A percentile compares a stretch with the other conserved stretches of the same genome.
Conservation (phyloP, 768 basidiomycete genomes). For the Rubroboletus pulcherrimus region DNA sequence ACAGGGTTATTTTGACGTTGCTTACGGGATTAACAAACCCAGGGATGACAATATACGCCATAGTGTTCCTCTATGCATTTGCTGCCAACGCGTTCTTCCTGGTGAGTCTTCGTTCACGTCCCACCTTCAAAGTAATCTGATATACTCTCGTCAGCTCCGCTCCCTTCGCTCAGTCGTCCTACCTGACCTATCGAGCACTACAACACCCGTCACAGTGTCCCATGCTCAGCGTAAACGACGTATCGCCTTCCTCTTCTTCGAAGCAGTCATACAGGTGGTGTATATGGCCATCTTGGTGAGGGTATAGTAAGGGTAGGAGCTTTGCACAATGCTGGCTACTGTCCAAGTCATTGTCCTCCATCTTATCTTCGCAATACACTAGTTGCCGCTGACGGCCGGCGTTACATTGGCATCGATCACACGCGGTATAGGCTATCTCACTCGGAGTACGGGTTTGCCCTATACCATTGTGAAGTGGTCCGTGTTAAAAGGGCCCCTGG, state of each 20-base stretch:
- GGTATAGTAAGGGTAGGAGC: constrained; percentile 31
- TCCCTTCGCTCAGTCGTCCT: constrained; percentile 90
- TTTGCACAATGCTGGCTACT: no score
- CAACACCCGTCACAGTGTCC: constrained; percentile 55
- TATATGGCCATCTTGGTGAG: constrained; percentile 86
- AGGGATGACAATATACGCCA: constrained; percentile 57
- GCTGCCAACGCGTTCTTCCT: constrained; percentile 92
- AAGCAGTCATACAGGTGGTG: constrained; percentile 75
- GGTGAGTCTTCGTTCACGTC: constrained; percentile 42
- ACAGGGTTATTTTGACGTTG: constrained; percentile 84
- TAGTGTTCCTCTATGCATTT: constrained; percentile 82
- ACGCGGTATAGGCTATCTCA: background rate
- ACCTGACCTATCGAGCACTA: constrained; percentile 59
- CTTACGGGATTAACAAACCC: constrained; percentile 63
- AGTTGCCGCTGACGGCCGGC: background rate
- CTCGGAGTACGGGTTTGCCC: background rate
- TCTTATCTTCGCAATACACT: constrained; percentile 3
- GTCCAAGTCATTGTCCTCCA: background rate
- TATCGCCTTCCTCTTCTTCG: constrained; percentile 85
- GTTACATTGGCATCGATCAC: background rate
- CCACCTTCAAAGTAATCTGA: background rate
- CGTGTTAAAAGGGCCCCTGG: no score
- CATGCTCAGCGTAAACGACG: constrained; percentile 78
- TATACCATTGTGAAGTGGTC: background rate
- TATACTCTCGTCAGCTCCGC: constrained; percentile 62